Conservation (phyloP, 306 rosid genomes). For the Sindora glabra region DNA sequence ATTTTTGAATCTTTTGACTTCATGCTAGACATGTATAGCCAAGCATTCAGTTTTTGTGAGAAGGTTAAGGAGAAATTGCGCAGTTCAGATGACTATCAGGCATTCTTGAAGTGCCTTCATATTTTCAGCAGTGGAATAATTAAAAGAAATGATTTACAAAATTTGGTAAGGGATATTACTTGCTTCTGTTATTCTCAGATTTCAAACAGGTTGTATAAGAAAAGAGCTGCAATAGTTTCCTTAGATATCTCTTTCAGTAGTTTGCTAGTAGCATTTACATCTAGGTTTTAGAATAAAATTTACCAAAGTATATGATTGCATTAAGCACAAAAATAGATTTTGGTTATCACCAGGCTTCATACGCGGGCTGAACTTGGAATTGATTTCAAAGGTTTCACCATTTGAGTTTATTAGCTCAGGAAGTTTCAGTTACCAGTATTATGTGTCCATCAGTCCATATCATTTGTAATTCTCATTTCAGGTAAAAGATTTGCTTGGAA, state of each 20-base stretch:
- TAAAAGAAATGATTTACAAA: conserved; percentile 72
- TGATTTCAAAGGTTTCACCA: background rate
- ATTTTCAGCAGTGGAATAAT: conserved; percentile 87
- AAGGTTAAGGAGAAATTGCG: conserved; percentile 83
- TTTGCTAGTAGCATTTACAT: background rate
- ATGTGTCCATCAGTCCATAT: conserved; percentile 1
- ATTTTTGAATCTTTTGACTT: conserved; percentile 11
- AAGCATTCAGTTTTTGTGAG: conserved; percentile 75
- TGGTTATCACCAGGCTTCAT: background rate
- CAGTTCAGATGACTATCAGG: conserved; percentile 73
- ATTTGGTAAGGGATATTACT: conserved; percentile 51
- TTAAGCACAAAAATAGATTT: background rate
- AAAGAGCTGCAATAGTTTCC: background rate
- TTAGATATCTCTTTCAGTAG: background rate
- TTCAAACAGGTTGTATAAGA: background rate
- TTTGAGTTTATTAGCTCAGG: background rate
- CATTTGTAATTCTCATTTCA: conserved; percentile 29
- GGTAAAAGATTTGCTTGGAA: conserved; percentile 91
- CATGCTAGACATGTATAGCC: conserved; percentile 65
- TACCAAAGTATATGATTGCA: background rate
- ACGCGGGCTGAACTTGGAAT: background rate
- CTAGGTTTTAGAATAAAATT: background rate
- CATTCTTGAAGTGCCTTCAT: conserved; percentile 81
- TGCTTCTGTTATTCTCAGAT: background rate
- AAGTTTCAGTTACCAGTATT: background rate